Conservation (phyloP, 2,329 filamentous ascomycete genomes). For the Fusarium sp. region DNA sequence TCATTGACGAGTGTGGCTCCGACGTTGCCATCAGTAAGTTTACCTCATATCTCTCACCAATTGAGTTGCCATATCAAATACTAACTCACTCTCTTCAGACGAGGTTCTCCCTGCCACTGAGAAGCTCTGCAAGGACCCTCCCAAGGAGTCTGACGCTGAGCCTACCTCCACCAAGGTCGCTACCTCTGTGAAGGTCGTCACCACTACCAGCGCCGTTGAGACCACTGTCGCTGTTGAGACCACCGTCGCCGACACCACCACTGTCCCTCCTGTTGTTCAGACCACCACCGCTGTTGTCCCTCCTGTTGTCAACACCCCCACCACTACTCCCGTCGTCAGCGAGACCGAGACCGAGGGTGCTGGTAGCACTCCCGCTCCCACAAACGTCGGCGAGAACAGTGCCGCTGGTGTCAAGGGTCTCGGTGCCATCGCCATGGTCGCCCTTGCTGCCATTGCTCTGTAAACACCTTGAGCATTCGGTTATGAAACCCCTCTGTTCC, state of each 20-base stretch:
- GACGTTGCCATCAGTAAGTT: constrained; percentile 56
- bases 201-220: constrained; percentile 4
- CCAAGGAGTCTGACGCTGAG: constrained; percentile 23
- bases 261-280: constrained; percentile 6
- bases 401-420: constrained; percentile 51
- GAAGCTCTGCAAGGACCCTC: constrained; percentile 50
- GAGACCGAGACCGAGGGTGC: constrained; percentile 5
- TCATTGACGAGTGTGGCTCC: constrained; percentile 53
- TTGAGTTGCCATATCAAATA: neutral
- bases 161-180: constrained; percentile 8
- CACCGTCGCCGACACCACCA: constrained; percentile 10
- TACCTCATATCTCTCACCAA: neutral
- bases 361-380: constrained; percentile 26
- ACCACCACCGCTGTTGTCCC: constrained; percentile 26
- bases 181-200: constrained; percentile 22
- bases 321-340: constrained; percentile 18
- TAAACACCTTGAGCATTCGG: constrained; percentile 44
- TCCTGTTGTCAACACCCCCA: constrained; percentile 26
- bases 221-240: neutral
- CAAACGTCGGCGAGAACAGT: constrained; percentile 45
- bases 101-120: constrained; percentile 56
- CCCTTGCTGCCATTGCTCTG: constrained; percentile 53
- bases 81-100: constrained; percentile 49
- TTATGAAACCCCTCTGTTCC: constrained; percentile 8
- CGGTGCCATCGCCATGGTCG: constrained; percentile 52